Conservation (phyloP, 768 basidiomycete species). For the Atractiella rhizophila region DNA sequence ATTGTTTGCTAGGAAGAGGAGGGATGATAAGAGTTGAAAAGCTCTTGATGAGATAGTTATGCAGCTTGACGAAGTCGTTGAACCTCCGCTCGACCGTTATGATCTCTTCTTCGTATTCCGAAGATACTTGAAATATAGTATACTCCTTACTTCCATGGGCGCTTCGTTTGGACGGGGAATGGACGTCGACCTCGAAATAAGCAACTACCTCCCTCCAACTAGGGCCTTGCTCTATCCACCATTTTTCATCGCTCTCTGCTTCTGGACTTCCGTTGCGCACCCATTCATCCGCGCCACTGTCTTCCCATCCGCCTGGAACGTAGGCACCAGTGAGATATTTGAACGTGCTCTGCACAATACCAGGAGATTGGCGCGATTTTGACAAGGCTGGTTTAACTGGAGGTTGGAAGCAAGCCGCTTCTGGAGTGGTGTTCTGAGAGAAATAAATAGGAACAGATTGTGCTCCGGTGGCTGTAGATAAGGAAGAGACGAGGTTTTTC, state of each 20-base stretch:
- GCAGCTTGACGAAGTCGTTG: constrained; percentile 56
- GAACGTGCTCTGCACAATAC: too few species aligned
- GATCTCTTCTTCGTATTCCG: constrained; percentile 18
- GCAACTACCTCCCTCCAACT: constrained; percentile 51
- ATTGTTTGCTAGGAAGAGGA: constrained; percentile 61
- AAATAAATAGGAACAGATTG: too few species aligned
- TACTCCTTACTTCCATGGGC: constrained; percentile 41
- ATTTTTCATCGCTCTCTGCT: constrained; percentile 6
- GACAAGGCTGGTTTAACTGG: too few species aligned
- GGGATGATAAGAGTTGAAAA: constrained; percentile 55
- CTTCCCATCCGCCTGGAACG: too few species aligned
- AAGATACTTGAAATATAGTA: constrained; percentile 46
- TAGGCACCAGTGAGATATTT: too few species aligned
- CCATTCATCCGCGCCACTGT: constrained; percentile 12
- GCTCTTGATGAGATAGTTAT: constrained; percentile 39
- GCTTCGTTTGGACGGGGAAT: constrained; percentile 51
- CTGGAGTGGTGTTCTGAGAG: too few species aligned
- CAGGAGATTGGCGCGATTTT: too few species aligned
- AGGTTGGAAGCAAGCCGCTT: too few species aligned
- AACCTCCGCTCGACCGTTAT: constrained; percentile 59
- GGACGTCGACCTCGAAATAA: constrained; percentile 45
- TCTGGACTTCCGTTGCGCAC: constrained; percentile 1
- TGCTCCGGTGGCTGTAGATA: too few species aligned
- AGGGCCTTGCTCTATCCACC: constrained; percentile 21
- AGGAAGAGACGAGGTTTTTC: too few species aligned